Evolutionary conservation across 352 stramenopile species (phyloP).

Genomic region (Phytophthora pini): DNA sequence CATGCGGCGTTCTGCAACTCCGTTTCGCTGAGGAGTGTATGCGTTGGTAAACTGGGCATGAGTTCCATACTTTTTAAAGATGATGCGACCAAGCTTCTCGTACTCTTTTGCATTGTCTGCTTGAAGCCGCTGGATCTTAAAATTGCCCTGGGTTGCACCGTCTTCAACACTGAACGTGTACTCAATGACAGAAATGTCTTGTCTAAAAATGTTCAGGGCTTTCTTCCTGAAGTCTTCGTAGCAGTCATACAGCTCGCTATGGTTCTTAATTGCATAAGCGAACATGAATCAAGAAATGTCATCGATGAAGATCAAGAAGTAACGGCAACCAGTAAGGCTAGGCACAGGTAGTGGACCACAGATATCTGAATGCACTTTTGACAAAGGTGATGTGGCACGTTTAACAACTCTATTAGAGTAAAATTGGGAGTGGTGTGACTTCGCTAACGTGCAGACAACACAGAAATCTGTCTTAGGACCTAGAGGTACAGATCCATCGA

Average conservation of each 20-base stretch:
- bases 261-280: slow-evolving; percentile 13
- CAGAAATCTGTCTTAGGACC: too few relatives aligned
- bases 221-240: slow-evolving; percentile 5
- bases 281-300: slow-evolving; percentile 28
- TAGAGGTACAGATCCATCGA: background rate
- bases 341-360: too few relatives aligned
- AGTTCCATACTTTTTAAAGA: slow-evolving; percentile 5
- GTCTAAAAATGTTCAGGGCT: too few relatives aligned
- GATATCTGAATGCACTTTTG: background rate
- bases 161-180: too few relatives aligned
- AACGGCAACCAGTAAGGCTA: background rate
- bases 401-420: too few relatives aligned
- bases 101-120: slow-evolving; percentile 15
- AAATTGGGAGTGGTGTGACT: too few relatives aligned
- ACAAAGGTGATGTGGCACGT: background rate
- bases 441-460: too few relatives aligned
- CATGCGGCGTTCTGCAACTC: slow-evolving; percentile 20
- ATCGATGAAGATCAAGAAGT: slow-evolving; percentile 33
- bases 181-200: too few relatives aligned
- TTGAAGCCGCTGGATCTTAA: background rate
- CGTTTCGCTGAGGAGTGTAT: slow-evolving; percentile 24
- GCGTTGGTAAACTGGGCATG: slow-evolving; percentile 22
- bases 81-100: slow-evolving; percentile 13
- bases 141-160: too few relatives aligned
- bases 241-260: slow-evolving; percentile 18